Conservation (phyloP, 768 basidiomycete species). For the Harrya chromipes region DNA sequence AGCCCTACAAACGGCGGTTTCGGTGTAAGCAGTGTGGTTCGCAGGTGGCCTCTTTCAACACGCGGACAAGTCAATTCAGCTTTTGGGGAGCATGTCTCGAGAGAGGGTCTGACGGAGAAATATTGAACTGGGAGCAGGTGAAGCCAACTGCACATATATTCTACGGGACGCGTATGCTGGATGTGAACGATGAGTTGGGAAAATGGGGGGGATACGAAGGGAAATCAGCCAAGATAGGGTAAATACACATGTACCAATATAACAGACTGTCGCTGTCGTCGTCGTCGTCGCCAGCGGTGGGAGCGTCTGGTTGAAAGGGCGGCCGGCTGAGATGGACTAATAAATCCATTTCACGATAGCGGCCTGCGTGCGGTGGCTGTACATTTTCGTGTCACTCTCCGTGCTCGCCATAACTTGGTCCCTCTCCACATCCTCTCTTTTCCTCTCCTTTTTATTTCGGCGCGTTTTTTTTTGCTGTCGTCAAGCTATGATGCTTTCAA, state of each 20-base stretch:
- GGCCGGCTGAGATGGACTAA: too few species aligned
- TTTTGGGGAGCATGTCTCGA: conserved; percentile 58
- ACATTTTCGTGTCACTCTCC: not conserved
- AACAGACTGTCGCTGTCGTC: too few species aligned
- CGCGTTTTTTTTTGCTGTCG: not conserved
- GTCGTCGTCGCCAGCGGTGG: not conserved
- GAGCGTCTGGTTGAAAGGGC: not conserved
- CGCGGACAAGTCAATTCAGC: conserved; percentile 46
- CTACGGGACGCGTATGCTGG: conserved; percentile 59
- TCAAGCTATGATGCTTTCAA: conserved; percentile 57
- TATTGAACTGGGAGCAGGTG: conserved; percentile 50
- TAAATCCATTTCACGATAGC: not conserved
- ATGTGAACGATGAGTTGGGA: conserved; percentile 50
- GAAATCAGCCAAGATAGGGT: conserved; percentile 36
- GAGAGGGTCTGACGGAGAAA: conserved; percentile 47
- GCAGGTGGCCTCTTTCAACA: conserved; percentile 51
- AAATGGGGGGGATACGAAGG: conserved; percentile 70
- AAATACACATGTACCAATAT: not conserved
- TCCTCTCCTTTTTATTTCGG: not conserved
- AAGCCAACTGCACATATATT: conserved; percentile 64
- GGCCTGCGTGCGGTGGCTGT: conserved; percentile 21
- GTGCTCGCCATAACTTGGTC: too few species aligned
- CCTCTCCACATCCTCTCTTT: not conserved
- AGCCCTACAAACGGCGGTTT: conserved; percentile 59
- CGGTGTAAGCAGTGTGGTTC: conserved; percentile 63